Evolutionary conservation across 306 rosid species (phyloP).

Genomic region (Quillaja saponaria): DNA sequence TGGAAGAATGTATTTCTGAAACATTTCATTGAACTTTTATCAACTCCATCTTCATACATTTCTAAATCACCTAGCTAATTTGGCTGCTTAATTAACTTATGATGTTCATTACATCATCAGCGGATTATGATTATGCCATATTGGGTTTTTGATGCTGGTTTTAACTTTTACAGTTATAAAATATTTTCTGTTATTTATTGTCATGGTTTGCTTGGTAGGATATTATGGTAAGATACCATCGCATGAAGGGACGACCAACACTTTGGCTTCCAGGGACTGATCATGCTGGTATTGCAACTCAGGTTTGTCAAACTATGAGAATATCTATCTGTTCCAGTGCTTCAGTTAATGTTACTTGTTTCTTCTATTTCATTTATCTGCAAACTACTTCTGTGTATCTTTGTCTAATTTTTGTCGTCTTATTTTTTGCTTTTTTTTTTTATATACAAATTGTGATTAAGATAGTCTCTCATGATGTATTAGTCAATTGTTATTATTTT

Average conservation of each 20-base stretch:
- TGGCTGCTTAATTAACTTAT: neutral
- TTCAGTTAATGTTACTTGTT: slow-evolving; percentile 4
- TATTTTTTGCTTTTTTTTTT: too few relatives aligned
- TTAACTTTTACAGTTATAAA: slow-evolving; percentile 1
- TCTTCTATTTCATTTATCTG: slow-evolving; percentile 13
- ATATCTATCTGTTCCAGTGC: slow-evolving; percentile 18
- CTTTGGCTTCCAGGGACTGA: slow-evolving; percentile 99
- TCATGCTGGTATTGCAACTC: slow-evolving; percentile 99
- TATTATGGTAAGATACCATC: slow-evolving; percentile 91
- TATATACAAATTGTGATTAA: too few relatives aligned
- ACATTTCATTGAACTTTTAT: slow-evolving; percentile 7
- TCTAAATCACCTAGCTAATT: slow-evolving; percentile 14
- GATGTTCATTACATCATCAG: neutral
- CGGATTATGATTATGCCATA: neutral
- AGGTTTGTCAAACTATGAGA: slow-evolving; percentile 53
- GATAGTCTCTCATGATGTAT: too few relatives aligned
- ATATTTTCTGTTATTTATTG: slow-evolving; percentile 7
- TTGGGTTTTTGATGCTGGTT: slow-evolving; percentile 16
- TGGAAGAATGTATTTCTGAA: slow-evolving; percentile 10
- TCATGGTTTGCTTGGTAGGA: slow-evolving; percentile 54
- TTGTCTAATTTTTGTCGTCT: too few relatives aligned
- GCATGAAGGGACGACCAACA: slow-evolving; percentile 96
- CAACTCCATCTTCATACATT: neutral
- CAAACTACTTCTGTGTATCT: too few relatives aligned
- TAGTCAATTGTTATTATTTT: too few relatives aligned